phyloP scores from a whole-genome alignment of 176 grass and related monocot genomes.

The Carex scoparia region DNA sequence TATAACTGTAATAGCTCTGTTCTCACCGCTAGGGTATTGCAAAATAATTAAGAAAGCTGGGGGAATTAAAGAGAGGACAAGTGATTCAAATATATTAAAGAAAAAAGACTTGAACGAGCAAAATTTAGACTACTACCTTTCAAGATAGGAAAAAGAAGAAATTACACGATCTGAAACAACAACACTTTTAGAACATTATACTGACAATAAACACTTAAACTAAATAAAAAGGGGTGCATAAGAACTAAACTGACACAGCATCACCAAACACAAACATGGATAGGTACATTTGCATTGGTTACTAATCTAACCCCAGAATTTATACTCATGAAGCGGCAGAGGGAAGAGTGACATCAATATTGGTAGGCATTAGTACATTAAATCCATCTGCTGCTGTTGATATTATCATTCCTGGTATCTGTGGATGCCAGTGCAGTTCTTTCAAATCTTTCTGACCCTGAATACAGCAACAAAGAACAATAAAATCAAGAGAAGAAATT shows the following conservation, averaged over 20 bases:
- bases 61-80: background rate
- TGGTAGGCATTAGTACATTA: slow-evolving; percentile 78
- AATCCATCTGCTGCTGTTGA: slow-evolving; percentile 74
- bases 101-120: background rate
- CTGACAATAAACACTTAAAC: background rate
- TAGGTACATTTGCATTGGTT: background rate
- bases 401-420: slow-evolving; percentile 79
- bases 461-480: slow-evolving; percentile 19
- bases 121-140: background rate
- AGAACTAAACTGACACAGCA: background rate
- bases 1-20: background rate
- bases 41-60: background rate
- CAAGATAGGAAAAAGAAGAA: background rate
- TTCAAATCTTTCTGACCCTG: slow-evolving; percentile 94
- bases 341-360: slow-evolving; percentile 68
- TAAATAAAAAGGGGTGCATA: background rate
- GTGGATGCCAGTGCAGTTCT: slow-evolving; percentile 87
- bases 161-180: background rate
- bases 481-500: slow-evolving; percentile 15
- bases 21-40: background rate
- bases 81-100: background rate
- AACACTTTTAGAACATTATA: background rate
- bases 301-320: background rate
- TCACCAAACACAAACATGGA: background rate
- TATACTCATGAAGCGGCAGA: slow-evolving; percentile 22